phyloP scores from a whole-genome alignment of 805 yeast genomes.

The Zygosaccharomyces pseudorouxii region DNA sequence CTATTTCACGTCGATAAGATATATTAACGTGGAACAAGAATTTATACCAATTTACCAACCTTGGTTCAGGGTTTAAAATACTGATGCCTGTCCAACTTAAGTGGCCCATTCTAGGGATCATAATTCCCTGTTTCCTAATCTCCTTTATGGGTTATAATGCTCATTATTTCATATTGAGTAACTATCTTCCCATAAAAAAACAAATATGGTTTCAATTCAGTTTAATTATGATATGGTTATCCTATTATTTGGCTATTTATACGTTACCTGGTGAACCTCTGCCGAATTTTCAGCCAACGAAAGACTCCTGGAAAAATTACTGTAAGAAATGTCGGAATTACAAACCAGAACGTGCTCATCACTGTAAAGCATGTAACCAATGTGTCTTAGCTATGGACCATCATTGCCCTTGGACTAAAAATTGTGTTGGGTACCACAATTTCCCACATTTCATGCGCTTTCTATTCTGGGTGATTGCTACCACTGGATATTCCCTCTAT shows the following conservation, averaged over 20 bases:
- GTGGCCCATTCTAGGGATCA: conserved; percentile 49
- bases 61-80: neutral
- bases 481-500: conserved; percentile 45
- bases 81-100: conserved; percentile 39
- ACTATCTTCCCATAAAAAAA: conserved; percentile 37
- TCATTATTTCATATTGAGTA: conserved; percentile 50
- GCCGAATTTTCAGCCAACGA: conserved; percentile 38
- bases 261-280: conserved; percentile 70
- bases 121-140: conserved; percentile 61
- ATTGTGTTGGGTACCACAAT: conserved; percentile 79
- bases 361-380: conserved; percentile 66
- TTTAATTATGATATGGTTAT: conserved; percentile 61
- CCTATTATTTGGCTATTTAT: conserved; percentile 65
- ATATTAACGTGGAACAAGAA: neutral
- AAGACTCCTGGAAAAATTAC: conserved; percentile 53
- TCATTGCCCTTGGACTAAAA: conserved; percentile 90
- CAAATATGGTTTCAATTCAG: conserved; percentile 47
- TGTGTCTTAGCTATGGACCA: conserved; percentile 93
- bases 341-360: conserved; percentile 84
- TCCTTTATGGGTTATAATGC: conserved; percentile 57
- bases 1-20: too few species aligned
- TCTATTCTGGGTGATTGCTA: conserved; percentile 55
- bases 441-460: conserved; percentile 79
- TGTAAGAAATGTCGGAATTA: conserved; percentile 66
- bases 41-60: neutral